Evolutionary conservation across 2,329 filamentous ascomycete genomes (phyloP).

Genomic region (Tolypocladium pustulatum): DNA sequence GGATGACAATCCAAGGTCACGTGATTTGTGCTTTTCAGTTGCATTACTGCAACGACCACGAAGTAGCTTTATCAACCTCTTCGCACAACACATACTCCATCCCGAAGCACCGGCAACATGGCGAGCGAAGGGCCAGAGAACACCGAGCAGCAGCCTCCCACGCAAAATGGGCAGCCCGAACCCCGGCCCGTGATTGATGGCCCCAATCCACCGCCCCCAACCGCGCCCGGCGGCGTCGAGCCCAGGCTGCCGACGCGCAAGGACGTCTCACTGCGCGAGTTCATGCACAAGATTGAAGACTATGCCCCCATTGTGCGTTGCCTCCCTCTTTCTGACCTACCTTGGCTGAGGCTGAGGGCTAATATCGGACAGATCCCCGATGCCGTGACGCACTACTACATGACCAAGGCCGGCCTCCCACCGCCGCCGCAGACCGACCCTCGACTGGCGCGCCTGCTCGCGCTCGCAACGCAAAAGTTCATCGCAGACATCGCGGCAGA

Average conservation of each 20-base stretch:
- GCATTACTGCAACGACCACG: not conserved
- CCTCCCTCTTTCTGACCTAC: not conserved
- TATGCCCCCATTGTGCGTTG: conserved; percentile 85
- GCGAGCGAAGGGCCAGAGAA: conserved; percentile 24
- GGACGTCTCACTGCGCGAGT: conserved; percentile 85
- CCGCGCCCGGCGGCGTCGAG: conserved; percentile 40
- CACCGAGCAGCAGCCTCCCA: conserved; percentile 16
- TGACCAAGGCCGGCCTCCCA: conserved; percentile 88
- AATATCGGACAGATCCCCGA: conserved; percentile 68
- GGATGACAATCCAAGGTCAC: not conserved
- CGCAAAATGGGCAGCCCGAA: conserved; percentile 16
- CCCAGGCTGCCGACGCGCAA: conserved; percentile 69
- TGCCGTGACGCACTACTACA: conserved; percentile 95
- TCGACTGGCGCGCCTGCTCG: conserved; percentile 83
- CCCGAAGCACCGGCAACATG: conserved; percentile 15
- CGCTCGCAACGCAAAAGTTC: conserved; percentile 98
- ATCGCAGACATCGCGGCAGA: conserved; percentile 95
- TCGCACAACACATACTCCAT: not conserved
- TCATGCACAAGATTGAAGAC: conserved; percentile 93
- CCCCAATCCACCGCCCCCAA: conserved; percentile 23
- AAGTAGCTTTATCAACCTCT: not conserved
- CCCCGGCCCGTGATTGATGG: conserved; percentile 3
- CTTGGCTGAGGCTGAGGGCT: not conserved
- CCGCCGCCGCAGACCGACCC: conserved; percentile 85
- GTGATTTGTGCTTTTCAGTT: not conserved